These are phyloP conservation scores for Ophiostoma angusticollis DNA, from an alignment of 2,329 filamentous ascomycete species.

Conservation along the genomic window DNA sequence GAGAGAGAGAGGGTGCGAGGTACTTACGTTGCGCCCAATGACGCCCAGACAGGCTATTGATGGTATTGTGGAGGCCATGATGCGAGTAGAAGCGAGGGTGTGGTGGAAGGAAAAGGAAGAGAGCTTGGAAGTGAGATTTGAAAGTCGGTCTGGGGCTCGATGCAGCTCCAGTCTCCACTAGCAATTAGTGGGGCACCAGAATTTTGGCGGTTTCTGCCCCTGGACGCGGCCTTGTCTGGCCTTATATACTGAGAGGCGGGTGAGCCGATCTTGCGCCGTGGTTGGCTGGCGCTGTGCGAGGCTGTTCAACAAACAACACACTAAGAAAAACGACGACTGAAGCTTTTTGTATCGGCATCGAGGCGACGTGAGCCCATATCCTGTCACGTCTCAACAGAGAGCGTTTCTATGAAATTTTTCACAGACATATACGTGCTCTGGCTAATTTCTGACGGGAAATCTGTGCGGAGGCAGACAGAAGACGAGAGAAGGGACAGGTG, in stretches of 20 bases:
- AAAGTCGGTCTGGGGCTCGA: neutral
- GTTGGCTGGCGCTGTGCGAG: constrained; percentile 9
- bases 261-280: constrained; percentile 8
- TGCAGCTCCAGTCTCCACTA: too few relatives aligned
- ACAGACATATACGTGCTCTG: too few relatives aligned
- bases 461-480: neutral
- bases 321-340: constrained; percentile 5
- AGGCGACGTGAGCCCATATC: too few relatives aligned
- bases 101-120: neutral
- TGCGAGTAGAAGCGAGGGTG: neutral
- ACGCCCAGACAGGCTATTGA: constrained; percentile 88
- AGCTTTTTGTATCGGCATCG: neutral
- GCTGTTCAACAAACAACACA: constrained; percentile 2
- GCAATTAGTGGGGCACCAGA: constrained; percentile 2
- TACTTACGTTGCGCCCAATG: constrained; percentile 76
- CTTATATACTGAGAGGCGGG: too few relatives aligned
- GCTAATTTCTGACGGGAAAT: neutral
- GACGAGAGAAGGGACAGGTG: too few relatives aligned
- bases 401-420: too few relatives aligned
- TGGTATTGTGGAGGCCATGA: constrained; percentile 51
- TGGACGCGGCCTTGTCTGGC: too few relatives aligned
- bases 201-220: neutral
- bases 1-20: neutral
- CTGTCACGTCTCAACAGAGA: too few relatives aligned
- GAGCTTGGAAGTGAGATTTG: neutral